These are phyloP conservation scores for Cardamine occulta DNA, from an alignment of 345 rosid genomes.

Conservation along the genomic window DNA sequence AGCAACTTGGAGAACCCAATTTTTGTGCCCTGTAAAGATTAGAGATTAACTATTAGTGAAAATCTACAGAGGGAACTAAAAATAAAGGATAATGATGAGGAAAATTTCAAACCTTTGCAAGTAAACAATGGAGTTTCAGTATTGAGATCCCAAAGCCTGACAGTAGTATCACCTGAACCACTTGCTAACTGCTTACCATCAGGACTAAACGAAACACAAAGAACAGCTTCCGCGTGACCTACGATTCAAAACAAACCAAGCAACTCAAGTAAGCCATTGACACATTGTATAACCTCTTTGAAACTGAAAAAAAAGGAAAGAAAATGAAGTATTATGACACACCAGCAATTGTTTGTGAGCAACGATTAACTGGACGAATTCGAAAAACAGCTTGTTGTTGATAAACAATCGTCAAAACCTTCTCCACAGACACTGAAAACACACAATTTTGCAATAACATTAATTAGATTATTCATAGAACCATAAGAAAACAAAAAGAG, in stretches of 20 bases:
- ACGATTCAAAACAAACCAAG: background rate
- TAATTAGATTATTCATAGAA: background rate
- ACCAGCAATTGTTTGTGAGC: conserved; percentile 94
- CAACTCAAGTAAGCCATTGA: background rate
- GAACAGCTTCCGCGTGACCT: conserved; percentile 93
- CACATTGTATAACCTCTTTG: background rate
- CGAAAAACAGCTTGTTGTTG: conserved; percentile 96
- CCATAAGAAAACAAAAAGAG: background rate
- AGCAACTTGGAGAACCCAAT: conserved; percentile 92
- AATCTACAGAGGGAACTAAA: background rate
- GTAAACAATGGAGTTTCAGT: conserved; percentile 95
- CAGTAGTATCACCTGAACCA: conserved; percentile 97
- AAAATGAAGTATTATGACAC: conserved; percentile 19
- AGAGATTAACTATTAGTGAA: background rate
- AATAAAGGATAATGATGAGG: background rate
- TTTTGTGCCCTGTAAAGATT: conserved; percentile 77
- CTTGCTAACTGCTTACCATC: conserved; percentile 92
- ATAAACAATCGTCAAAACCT: conserved; percentile 84
- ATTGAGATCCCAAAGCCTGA: conserved; percentile 91
- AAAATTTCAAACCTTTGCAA: conserved; percentile 64
- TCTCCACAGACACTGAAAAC: conserved; percentile 92
- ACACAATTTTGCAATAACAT: conserved; percentile 2
- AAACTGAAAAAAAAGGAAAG: background rate
- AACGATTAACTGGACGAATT: conserved; percentile 84
- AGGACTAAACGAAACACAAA: conserved; percentile 92